These are phyloP conservation scores for Monosporozyma siamensis DNA, from an alignment of 805 yeast species.

Conservation along the genomic window DNA sequence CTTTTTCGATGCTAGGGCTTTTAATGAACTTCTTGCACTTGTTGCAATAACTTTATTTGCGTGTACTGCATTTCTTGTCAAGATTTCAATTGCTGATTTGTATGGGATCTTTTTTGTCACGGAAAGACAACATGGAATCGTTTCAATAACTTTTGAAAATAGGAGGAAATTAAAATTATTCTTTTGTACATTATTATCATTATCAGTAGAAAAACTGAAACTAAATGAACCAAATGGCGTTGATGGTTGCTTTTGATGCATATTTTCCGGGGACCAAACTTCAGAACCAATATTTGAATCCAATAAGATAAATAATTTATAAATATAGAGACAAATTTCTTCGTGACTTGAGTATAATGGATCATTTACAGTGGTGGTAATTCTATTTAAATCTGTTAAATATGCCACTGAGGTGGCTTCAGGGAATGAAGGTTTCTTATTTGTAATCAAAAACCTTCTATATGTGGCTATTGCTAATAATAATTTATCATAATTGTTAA, in stretches of 20 bases:
- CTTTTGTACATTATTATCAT: slow-evolving; percentile 22
- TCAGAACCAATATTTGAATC: slow-evolving; percentile 52
- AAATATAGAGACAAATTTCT: slow-evolving; percentile 55
- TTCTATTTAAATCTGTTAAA: slow-evolving; percentile 27
- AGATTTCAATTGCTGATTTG: slow-evolving; percentile 59
- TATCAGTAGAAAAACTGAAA: slow-evolving; percentile 34
- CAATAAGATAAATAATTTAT: slow-evolving; percentile 44
- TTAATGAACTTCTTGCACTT: slow-evolving; percentile 57
- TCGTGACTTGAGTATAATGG: slow-evolving; percentile 43
- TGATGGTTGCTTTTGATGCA: slow-evolving; percentile 28
- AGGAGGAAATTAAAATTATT: slow-evolving; percentile 42
- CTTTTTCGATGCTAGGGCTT: slow-evolving; percentile 53
- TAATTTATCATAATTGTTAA: slow-evolving; percentile 57
- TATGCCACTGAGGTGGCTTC: slow-evolving; percentile 29
- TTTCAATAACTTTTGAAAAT: slow-evolving; percentile 59
- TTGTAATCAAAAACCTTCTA: slow-evolving; percentile 58
- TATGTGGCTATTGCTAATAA: slow-evolving; percentile 64
- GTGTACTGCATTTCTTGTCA: slow-evolving; percentile 71
- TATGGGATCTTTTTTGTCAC: slow-evolving; percentile 42
- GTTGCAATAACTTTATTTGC: slow-evolving; percentile 49
- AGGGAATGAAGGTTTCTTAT: slow-evolving; percentile 71
- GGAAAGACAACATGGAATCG: slow-evolving; percentile 61
- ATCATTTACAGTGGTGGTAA: slow-evolving; percentile 26
- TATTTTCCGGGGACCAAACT: slow-evolving; percentile 31
- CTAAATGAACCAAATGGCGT: slow-evolving; percentile 33